Evolutionary conservation across 164 flowering plant species (phyloP).

Genomic region (Nelumbo lutea): DNA sequence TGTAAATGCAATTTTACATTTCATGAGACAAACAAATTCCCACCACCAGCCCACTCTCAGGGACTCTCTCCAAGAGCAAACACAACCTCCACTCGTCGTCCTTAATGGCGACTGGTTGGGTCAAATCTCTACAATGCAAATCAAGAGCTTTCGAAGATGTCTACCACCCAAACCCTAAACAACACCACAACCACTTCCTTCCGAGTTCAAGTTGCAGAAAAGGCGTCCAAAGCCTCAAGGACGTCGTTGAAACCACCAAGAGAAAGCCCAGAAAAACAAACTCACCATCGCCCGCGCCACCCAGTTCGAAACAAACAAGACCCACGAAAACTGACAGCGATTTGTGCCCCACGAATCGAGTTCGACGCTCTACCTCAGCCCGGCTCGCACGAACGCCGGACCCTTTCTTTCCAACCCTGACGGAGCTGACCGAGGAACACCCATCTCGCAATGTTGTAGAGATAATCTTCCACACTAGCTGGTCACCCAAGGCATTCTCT

Average conservation of each 20-base stretch:
- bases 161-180: constrained; percentile 32
- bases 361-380: constrained; percentile 15
- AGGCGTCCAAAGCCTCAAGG: constrained; percentile 50
- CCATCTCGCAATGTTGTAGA: constrained; percentile 93
- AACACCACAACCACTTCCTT: constrained; percentile 21
- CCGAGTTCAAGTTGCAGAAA: constrained; percentile 58
- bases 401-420: constrained; percentile 51
- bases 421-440: constrained; percentile 76
- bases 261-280: constrained; percentile 25
- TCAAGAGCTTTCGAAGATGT: constrained; percentile 78
- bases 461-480: constrained; percentile 88
- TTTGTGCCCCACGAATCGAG: constrained; percentile 12
- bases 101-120: constrained; percentile 81
- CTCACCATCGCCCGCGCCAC: constrained; percentile 1
- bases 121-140: constrained; percentile 83
- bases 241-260: constrained; percentile 47
- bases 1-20: neutral
- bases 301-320: constrained; percentile 7
- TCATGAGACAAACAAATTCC: no score
- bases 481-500: constrained; percentile 56
- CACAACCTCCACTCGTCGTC: constrained; percentile 8
- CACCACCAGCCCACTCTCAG: neutral
- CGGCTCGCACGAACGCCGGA: constrained; percentile 21
- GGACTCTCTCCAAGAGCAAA: neutral
- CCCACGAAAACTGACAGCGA: constrained; percentile 17